These are phyloP conservation scores for Candida pseudoviswanathii DNA, from an alignment of 1,139 yeast genomes.

Conservation along the genomic window DNA sequence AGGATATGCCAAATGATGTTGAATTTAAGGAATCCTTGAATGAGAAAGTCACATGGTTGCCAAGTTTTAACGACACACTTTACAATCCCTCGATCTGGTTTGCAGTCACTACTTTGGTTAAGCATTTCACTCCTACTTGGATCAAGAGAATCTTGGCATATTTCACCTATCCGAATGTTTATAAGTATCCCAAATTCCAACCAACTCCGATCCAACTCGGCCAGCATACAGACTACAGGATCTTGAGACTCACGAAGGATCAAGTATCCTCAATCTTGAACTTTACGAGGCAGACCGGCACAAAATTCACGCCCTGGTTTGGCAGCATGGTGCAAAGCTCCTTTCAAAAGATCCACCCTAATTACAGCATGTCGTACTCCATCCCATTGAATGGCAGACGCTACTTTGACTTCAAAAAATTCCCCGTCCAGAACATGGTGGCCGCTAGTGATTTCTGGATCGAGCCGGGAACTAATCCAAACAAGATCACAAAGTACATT, in stretches of 20 bases:
- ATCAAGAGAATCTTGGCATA: slow-evolving; percentile 4
- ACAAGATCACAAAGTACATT: slow-evolving; percentile 12
- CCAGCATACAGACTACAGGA: slow-evolving; percentile 16
- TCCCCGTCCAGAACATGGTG: slow-evolving; percentile 20
- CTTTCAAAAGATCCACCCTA: slow-evolving; percentile 17
- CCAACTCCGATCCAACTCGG: slow-evolving; percentile 14
- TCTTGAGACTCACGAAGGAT: slow-evolving; percentile 17
- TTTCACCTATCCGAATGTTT: slow-evolving; percentile 16
- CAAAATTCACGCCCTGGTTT: slow-evolving; percentile 31
- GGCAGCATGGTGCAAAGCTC: slow-evolving; percentile 20
- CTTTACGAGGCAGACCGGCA: slow-evolving; percentile 18
- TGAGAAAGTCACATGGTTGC: slow-evolving; percentile 9
- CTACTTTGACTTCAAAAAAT: slow-evolving; percentile 20
- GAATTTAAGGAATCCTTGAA: slow-evolving; percentile 6
- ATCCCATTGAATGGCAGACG: slow-evolving; percentile 31
- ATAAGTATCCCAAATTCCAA: slow-evolving; percentile 20
- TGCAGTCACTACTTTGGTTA: slow-evolving; percentile 6
- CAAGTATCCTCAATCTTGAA: slow-evolving; percentile 15
- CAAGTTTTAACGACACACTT: slow-evolving; percentile 11
- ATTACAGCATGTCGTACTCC: slow-evolving; percentile 16
- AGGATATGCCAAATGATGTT: slow-evolving; percentile 6
- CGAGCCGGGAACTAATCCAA: slow-evolving; percentile 19
- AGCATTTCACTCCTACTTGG: slow-evolving; percentile 14
- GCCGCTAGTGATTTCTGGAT: slow-evolving; percentile 14
- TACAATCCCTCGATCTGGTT: slow-evolving; percentile 16